Evolutionary conservation across 495 filamentous ascomycete species (phyloP), one percentile per base, ranked within the genome.

Genomic region (Chaetomium cochliodes): DNA sequence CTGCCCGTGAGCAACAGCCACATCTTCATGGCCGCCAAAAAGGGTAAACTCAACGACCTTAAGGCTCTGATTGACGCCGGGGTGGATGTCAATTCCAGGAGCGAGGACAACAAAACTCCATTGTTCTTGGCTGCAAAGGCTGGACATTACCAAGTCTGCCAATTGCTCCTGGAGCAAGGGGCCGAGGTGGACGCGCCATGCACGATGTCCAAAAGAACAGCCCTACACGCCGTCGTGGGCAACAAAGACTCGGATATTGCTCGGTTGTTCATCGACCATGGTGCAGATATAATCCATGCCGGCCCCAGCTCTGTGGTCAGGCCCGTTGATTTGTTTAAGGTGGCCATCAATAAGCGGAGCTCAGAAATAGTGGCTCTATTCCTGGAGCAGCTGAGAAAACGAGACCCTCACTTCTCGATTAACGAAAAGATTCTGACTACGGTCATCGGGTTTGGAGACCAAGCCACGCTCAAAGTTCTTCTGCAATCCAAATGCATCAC

Each of bases 81-180:
- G 26, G n/a, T 26, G 13, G 30, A 25, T 26, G 51, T 53, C 26
- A 25, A 53, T 25, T 13, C 26, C 16, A 18, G 26, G 16, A 25
- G 30, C 7, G 6, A n/a, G 2, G 7, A 53, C 6, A 7, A 12
- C 23, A n/a, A 1, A 16, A 53, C 51, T 26, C 51, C 51, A 18
- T 30, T 53, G 16, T 53, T 53, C 23, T 25, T 53, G 13, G 51
- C 51, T 18, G 51, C 51, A 25, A 12, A 8, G 4, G 26, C 51
- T 26, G 51, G 51, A n/a, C 11, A 53, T 53, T 53, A 33, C 25
- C 25, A 53, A 25, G 51, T 53, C 6, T 53, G 51, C 26, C 51
- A 15, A 25, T 53, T 26, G 51, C 51, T 53, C 0, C 26, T 53
- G 12, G 51, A 53, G 26, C 51, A 53, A 18, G 51, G 26, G 25